Evolutionary conservation across 208 protist genomes (phyloP), one percentile per base, ranked within the genome.

Genomic region (Leishmania arabica): DNA sequence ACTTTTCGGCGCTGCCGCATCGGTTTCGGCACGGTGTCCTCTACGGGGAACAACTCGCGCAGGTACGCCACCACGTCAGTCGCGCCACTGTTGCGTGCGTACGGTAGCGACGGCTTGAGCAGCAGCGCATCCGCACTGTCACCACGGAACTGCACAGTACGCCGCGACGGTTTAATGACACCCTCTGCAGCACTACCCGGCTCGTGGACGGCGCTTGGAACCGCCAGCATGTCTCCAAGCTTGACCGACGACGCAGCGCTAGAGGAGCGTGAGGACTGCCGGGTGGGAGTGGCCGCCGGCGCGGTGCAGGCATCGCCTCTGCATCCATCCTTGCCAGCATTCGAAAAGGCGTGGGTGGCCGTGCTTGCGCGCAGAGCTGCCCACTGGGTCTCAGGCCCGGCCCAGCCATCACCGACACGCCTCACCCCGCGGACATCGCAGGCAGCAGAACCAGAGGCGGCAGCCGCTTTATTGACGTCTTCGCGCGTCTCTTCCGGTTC

Each of bases 21-120:
- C 17, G 37, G 40, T 27, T 45, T 31, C 5, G 8, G 74, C 31
- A 49, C n/a, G n/a, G 37, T 51, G 7, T 60, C 31, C 74, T 77
- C 74, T 17, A 34, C 54, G 8, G 74, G 74, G 3, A 77, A 77
- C 34, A 77, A 51, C 54, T 31, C 51, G 19, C 74, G 74, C 27
- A 77, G 5, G 56, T 77, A 77, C 24, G 74, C 56, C 3, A n/a
- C 49, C 54, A 77, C 54, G 56, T 66, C 56, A 51, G 74, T 56
- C 5, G 27, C 40, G 17, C 74, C 21, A 24, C 53, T 34, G 42
- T 34, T 47, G 7, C 42, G 24, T 34, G 45, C 9, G 42, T 34
- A 60, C n/a, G 71, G 71, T 45, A 2, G 21, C 34, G 15, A 40
- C 19, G n/a, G n/a, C 19, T 19, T 54, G n/a, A 40, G 7, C 8